phyloP scores from a whole-genome alignment of 257 asterid genomes.

The Capsicum chinense region DNA sequence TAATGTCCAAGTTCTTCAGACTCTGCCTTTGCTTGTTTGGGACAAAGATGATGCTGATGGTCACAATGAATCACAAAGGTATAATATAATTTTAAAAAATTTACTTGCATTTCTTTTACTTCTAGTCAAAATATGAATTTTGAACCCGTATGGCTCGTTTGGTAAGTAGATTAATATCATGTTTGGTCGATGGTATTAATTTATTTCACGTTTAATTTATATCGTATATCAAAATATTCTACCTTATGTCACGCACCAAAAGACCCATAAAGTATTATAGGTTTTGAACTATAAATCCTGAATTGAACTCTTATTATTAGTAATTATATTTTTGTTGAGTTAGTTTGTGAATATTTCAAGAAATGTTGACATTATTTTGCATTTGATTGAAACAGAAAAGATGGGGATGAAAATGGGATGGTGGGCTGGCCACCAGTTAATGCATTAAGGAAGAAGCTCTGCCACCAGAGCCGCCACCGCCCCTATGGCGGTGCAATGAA shows the following conservation, averaged over 20 bases:
- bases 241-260: too few species aligned
- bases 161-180: too few species aligned
- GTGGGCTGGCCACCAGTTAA: conserved; percentile 79
- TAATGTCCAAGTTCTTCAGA: conserved; percentile 37
- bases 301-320: too few species aligned
- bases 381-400: conserved; percentile 35
- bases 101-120: conserved; percentile 22
- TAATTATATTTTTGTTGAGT: too few species aligned
- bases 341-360: neutral
- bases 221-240: too few species aligned
- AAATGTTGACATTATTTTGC: neutral
- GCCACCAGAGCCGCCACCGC: conserved; percentile 36
- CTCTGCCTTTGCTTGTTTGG: conserved; percentile 53
- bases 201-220: too few species aligned
- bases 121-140: neutral
- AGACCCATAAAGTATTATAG: too few species aligned
- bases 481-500: conserved; percentile 24
- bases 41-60: conserved; percentile 27
- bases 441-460: conserved; percentile 54
- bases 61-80: conserved; percentile 27
- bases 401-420: conserved; percentile 34
- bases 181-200: too few species aligned
- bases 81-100: neutral
- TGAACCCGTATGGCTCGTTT: neutral
- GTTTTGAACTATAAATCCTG: too few species aligned